Conservation (phyloP, 805 yeast species). For the Suhomyces xylopsoci region DNA sequence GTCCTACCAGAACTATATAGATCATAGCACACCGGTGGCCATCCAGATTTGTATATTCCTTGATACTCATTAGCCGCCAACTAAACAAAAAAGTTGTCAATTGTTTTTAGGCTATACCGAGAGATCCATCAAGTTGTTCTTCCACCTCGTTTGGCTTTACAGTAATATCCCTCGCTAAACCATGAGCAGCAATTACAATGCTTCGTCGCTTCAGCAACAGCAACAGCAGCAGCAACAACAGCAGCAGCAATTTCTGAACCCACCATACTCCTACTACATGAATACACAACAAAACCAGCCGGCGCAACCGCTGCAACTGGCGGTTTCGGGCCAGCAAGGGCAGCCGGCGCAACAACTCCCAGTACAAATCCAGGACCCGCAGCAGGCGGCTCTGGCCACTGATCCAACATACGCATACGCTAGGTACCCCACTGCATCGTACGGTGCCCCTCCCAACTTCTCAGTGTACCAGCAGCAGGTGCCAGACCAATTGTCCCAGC, state of each 20-base stretch:
- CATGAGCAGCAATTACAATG: conserved; percentile 5
- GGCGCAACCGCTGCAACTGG: conserved; percentile 3
- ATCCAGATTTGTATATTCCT: background rate
- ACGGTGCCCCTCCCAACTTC: conserved; percentile 18
- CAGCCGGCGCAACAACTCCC: conserved; percentile 11
- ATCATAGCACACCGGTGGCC: background rate
- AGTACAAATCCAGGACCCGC: conserved; percentile 9
- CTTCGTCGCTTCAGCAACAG: conserved; percentile 4
- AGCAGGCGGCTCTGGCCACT: conserved; percentile 11
- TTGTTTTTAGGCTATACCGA: background rate
- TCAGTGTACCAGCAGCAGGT: conserved; percentile 20
- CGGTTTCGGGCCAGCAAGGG: conserved; percentile 6
- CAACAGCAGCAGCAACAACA: conserved; percentile 4
- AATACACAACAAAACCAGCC: conserved; percentile 12
- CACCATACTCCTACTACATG: conserved; percentile 13
- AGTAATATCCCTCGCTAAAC: background rate
- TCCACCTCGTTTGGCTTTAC: no score
- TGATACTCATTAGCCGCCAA: background rate
- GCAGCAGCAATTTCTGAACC: conserved; percentile 6
- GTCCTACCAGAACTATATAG: background rate
- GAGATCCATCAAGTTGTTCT: background rate
- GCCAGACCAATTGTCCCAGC: conserved; percentile 26
- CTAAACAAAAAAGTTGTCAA: background rate
- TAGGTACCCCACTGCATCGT: conserved; percentile 30
- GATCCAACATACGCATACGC: conserved; percentile 8